Evolutionary conservation across 495 filamentous ascomycete genomes (phyloP).

Genomic region (Xylaria longipes): DNA sequence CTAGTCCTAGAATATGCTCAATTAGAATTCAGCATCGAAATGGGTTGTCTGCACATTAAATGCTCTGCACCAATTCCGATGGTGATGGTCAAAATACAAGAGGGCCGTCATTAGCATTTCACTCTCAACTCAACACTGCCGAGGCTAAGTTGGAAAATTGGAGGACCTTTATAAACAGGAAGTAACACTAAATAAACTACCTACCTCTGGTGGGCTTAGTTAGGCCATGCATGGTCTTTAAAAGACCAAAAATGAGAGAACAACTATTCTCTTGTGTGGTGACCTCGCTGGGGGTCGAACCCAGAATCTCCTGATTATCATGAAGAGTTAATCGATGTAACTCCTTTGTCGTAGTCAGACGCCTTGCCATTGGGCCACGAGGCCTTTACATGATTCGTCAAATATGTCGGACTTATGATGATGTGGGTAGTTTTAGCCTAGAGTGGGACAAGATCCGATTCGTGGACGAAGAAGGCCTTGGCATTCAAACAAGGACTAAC

Average conservation of each 20-base stretch:
- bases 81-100: too few species aligned
- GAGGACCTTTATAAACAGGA: not conserved
- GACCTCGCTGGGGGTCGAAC: conserved; percentile 22
- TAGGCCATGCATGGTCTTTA: not conserved
- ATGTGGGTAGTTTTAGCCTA: not conserved
- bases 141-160: not conserved
- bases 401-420: too few species aligned
- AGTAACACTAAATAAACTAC: too few species aligned
- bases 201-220: not conserved
- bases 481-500: not conserved
- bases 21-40: not conserved
- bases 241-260: not conserved
- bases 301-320: conserved; percentile 21
- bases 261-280: not conserved
- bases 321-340: not conserved
- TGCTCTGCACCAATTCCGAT: too few species aligned
- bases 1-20: not conserved
- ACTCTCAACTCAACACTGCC: not conserved
- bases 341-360: conserved; percentile 10
- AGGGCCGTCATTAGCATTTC: not conserved
- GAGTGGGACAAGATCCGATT: not conserved
- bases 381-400: too few species aligned
- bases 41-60: not conserved
- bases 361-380: conserved; percentile 24
- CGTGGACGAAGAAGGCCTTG: not conserved